phyloP scores from a whole-genome alignment of 441 rosid species.

The Populus hybrid region DNA sequence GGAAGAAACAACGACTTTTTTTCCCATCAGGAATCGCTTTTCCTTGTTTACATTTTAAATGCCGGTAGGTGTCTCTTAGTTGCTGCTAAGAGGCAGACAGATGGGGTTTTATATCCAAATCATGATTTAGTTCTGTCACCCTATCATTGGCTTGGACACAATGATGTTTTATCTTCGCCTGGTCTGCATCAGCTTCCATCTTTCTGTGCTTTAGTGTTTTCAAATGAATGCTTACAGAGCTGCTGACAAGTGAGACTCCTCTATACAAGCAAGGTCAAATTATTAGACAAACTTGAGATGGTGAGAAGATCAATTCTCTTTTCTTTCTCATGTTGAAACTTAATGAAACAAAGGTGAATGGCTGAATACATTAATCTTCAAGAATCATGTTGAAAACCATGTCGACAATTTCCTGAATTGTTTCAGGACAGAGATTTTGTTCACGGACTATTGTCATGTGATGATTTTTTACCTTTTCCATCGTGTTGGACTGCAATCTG shows the following conservation, averaged over 20 bases:
- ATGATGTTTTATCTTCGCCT: conserved; percentile 25
- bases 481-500: background rate
- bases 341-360: conserved; percentile 18
- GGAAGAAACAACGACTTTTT: conserved; percentile 5
- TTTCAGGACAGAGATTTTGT: background rate
- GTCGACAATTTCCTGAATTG: background rate
- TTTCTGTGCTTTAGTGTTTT: background rate
- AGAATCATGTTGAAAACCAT: background rate
- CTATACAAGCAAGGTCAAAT: background rate
- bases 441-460: background rate
- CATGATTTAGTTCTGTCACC: conserved; percentile 24
- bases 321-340: conserved; percentile 6
- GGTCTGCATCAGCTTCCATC: conserved; percentile 19
- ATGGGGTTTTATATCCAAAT: conserved; percentile 19
- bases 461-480: background rate
- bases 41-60: conserved; percentile 15
- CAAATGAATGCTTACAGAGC: conserved; percentile 3
- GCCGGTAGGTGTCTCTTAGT: conserved; percentile 29
- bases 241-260: conserved; percentile 16
- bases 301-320: conserved; percentile 3
- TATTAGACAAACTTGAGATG: background rate
- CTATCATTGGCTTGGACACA: conserved; percentile 26
- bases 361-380: background rate
- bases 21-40: conserved; percentile 2
- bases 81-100: conserved; percentile 36